These are phyloP conservation scores for Pseudoperonospora humuli DNA, from an alignment of 352 stramenopile species.

Conservation along the genomic window DNA sequence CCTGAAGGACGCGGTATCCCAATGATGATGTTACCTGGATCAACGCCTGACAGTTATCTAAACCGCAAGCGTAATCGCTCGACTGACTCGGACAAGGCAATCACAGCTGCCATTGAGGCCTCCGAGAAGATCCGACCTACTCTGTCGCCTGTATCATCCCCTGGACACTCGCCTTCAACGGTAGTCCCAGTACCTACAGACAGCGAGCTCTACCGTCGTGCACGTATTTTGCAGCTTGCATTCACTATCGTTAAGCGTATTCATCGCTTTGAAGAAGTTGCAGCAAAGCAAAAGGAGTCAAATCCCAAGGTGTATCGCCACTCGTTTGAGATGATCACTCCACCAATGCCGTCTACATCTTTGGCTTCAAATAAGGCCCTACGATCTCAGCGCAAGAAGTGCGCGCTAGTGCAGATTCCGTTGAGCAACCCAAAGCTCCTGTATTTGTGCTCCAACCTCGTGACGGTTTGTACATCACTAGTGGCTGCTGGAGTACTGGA, in stretches of 20 bases:
- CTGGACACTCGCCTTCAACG: slow-evolving; percentile 14
- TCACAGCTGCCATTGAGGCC: slow-evolving; percentile 41
- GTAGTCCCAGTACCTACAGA: slow-evolving; percentile 26
- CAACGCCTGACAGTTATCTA: slow-evolving; percentile 32
- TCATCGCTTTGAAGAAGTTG: slow-evolving; percentile 48
- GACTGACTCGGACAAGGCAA: slow-evolving; percentile 53
- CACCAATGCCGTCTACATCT: slow-evolving; percentile 16
- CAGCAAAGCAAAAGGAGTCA: slow-evolving; percentile 26
- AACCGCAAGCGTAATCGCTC: slow-evolving; percentile 71
- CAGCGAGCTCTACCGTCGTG: slow-evolving; percentile 44
- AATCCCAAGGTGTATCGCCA: slow-evolving; percentile 37
- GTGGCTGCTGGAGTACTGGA: slow-evolving; percentile 33
- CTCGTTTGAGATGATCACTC: slow-evolving; percentile 57
- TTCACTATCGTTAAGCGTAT: slow-evolving; percentile 55
- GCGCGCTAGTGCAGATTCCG: slow-evolving; percentile 42
- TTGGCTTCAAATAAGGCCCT: slow-evolving; percentile 5
- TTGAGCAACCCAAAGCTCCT: slow-evolving; percentile 52
- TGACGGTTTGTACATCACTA: slow-evolving; percentile 37
- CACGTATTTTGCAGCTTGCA: slow-evolving; percentile 47
- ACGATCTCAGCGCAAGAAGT: slow-evolving; percentile 20
- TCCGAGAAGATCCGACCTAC: slow-evolving; percentile 45
- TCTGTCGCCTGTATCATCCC: slow-evolving; percentile 18
- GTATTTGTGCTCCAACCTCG: slow-evolving; percentile 48
- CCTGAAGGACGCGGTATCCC: slow-evolving; percentile 30
- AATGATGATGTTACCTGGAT: slow-evolving; percentile 26